phyloP scores from a whole-genome alignment of 345 rosid species.

The Mallotus nudiflorus region DNA sequence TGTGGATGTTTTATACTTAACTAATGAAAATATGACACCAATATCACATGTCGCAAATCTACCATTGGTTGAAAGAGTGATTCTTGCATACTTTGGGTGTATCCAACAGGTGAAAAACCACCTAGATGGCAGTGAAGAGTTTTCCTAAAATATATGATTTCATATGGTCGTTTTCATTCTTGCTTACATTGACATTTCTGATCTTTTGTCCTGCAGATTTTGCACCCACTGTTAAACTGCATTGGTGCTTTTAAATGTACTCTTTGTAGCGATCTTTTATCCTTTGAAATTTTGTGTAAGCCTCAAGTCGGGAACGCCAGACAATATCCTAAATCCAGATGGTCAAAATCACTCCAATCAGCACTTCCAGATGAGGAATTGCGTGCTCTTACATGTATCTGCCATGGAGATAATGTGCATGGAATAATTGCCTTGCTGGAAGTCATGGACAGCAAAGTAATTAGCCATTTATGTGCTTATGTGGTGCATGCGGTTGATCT shows the following conservation, averaged over 20 bases:
- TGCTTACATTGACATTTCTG: no score
- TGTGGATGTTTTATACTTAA: no score
- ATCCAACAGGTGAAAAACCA: no score
- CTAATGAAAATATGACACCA: no score
- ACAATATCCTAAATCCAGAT: no score
- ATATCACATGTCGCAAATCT: no score
- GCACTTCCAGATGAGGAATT: slow-evolving; percentile 6
- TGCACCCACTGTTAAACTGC: not conserved
- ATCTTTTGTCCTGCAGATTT: not conserved
- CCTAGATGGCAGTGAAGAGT: no score
- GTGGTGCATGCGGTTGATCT: slow-evolving; percentile 28
- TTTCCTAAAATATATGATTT: no score
- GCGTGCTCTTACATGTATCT: slow-evolving; percentile 32
- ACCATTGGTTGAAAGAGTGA: no score
- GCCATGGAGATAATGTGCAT: slow-evolving; percentile 28
- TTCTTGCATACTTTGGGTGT: no score
- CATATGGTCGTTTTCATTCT: not conserved
- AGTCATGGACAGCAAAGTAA: slow-evolving; percentile 15
- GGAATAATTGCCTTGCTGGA: slow-evolving; percentile 35
- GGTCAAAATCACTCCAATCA: not conserved
- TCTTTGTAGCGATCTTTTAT: not conserved
- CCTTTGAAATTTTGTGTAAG: not conserved
- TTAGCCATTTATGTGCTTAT: slow-evolving; percentile 18
- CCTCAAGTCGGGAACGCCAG: not conserved
- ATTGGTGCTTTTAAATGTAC: not conserved